These are phyloP conservation scores for Borealophlyctis nickersoniae DNA, from an alignment of 192 early-diverging fungal species.

Conservation along the genomic window DNA sequence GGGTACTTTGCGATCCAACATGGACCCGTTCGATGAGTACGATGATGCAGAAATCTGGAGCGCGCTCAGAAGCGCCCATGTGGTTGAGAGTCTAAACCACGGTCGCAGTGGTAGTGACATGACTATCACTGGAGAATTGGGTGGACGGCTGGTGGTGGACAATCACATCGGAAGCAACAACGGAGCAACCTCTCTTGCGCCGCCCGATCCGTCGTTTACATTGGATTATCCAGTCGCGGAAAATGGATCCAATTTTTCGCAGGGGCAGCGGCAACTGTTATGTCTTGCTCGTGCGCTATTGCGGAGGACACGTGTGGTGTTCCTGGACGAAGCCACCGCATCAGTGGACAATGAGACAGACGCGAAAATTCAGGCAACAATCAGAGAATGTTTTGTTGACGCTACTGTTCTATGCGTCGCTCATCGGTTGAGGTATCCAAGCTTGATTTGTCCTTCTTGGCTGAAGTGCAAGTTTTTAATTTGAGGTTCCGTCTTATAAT, in stretches of 20 bases:
- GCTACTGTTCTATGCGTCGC: conserved; percentile 85
- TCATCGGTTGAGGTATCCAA: conserved; percentile 67
- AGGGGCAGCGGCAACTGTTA: conserved; percentile 72
- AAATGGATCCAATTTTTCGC: conserved; percentile 80
- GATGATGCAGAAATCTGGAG: conserved; percentile 72
- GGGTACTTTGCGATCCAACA: conserved; percentile 69
- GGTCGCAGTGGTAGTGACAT: conserved; percentile 9
- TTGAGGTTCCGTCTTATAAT: not conserved
- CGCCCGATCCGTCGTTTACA: conserved; percentile 18
- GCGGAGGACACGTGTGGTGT: conserved; percentile 15
- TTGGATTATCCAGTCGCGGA: conserved; percentile 72
- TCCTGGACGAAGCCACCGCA: conserved; percentile 73
- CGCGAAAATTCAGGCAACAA: conserved; percentile 81
- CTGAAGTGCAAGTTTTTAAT: not conserved
- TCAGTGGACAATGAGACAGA: conserved; percentile 87
- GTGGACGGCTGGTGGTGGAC: not conserved
- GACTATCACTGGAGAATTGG: conserved; percentile 29
- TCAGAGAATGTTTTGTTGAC: conserved; percentile 64
- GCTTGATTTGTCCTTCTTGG: conserved; percentile 5
- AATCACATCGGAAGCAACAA: conserved; percentile 3
- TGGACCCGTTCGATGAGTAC: conserved; percentile 75
- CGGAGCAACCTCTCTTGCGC: not conserved
- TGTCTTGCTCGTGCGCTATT: conserved; percentile 52
- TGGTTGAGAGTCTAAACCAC: conserved; percentile 49
- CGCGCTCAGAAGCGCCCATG: conserved; percentile 70